A percentile compares a stretch with the other conserved stretches of the same genome.
phyloP scores from a whole-genome alignment of 345 rosid genomes.

The Boechera stricta region DNA sequence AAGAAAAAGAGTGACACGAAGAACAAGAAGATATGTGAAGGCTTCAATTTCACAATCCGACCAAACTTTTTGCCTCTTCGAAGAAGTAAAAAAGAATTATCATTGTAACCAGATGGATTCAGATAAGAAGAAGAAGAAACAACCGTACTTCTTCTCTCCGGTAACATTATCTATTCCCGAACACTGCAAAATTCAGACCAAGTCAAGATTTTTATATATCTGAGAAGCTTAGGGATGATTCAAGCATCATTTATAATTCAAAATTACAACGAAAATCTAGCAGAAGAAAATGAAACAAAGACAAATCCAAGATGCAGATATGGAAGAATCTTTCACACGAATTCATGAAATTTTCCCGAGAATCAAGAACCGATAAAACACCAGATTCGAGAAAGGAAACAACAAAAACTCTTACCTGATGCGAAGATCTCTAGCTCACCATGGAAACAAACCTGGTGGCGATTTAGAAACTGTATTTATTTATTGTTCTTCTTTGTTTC shows the following conservation, averaged over 20 bases:
- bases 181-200: conserved; percentile 37
- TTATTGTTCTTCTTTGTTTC: conserved; percentile 5
- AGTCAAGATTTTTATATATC: conserved; percentile 21
- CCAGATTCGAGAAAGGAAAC: conserved; percentile 1
- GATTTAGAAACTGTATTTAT: conserved; percentile 13
- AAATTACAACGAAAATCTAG: background rate
- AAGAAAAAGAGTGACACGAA: conserved; percentile 54
- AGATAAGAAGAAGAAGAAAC: conserved; percentile 32
- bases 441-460: conserved; percentile 33
- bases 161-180: conserved; percentile 35
- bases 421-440: conserved; percentile 44
- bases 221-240: background rate
- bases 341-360: background rate
- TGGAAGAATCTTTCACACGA: conserved; percentile 27
- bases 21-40: conserved; percentile 52
- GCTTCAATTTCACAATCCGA: conserved; percentile 56
- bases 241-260: background rate
- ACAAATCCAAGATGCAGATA: conserved; percentile 42
- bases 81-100: conserved; percentile 42
- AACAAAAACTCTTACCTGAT: conserved; percentile 23
- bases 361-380: conserved; percentile 4
- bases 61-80: conserved; percentile 69
- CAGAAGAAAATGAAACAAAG: background rate
- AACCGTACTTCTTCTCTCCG: conserved; percentile 54
- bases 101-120: conserved; percentile 47